Percentiles rank a stretch among this genome's conserved stretches.
Evolutionary conservation across 2,329 filamentous ascomycete species (phyloP).

Genomic region (Neopestalotiopsis sp.): DNA sequence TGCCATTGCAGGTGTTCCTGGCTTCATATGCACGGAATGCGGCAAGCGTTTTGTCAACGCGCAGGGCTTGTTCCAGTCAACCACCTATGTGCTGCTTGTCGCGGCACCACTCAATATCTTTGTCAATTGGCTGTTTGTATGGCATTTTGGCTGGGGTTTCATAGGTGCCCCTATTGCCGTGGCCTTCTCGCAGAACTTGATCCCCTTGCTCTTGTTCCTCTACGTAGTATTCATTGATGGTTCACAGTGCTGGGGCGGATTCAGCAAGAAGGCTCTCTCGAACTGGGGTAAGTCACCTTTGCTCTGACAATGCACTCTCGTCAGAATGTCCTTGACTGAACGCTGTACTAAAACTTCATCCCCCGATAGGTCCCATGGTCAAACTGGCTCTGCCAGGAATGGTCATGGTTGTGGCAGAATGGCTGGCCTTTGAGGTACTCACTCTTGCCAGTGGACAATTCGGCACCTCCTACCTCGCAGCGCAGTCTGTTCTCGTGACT

Average conservation of each 20-base stretch:
- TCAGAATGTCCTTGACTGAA: not conserved
- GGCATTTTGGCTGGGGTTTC: constrained; percentile 72
- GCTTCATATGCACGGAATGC: constrained; percentile 77
- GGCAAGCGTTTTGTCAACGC: constrained; percentile 84
- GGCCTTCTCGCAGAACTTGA: constrained; percentile 74
- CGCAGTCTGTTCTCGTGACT: constrained; percentile 84
- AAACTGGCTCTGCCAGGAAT: constrained; percentile 86
- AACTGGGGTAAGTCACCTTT: constrained; percentile 66
- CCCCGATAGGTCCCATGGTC: constrained; percentile 69
- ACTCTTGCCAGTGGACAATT: constrained; percentile 84
- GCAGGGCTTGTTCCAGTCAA: constrained; percentile 81
- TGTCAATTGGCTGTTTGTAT: constrained; percentile 81
- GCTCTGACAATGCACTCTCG: not conserved
- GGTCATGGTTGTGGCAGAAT: constrained; percentile 93
- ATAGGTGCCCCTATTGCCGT: constrained; percentile 81
- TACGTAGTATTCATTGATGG: constrained; percentile 78
- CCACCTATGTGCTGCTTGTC: constrained; percentile 77
- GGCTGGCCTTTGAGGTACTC: constrained; percentile 89
- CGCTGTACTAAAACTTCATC: constrained; percentile 16
- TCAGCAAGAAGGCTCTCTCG: constrained; percentile 69
- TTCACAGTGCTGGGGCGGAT: constrained; percentile 80
- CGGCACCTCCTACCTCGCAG: constrained; percentile 79
- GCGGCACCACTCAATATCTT: constrained; percentile 79
- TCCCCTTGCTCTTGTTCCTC: constrained; percentile 73
- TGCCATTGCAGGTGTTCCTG: constrained; percentile 73